A percentile compares a stretch with the other conserved stretches of the same genome.
Evolutionary conservation across 2,329 filamentous ascomycete species (phyloP).

Genomic region (Aureobasidium vineae): DNA sequence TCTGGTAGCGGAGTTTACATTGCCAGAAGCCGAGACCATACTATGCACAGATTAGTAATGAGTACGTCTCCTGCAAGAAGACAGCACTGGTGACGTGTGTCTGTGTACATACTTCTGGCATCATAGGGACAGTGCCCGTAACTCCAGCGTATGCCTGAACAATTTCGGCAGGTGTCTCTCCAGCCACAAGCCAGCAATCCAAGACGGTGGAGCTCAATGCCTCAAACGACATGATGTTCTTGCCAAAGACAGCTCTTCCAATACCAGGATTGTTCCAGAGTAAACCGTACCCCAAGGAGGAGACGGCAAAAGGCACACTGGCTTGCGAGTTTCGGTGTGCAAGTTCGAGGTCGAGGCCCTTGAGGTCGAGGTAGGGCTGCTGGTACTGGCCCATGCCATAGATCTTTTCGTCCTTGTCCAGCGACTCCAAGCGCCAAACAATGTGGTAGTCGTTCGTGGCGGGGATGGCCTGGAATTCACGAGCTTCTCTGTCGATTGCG

Average conservation of each 20-base stretch:
- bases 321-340: constrained; percentile 67
- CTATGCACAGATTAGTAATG: not conserved
- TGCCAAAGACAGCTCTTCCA: constrained; percentile 60
- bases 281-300: constrained; percentile 60
- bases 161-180: constrained; percentile 56
- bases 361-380: constrained; percentile 61
- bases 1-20: constrained; percentile 65
- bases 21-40: constrained; percentile 65
- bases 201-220: constrained; percentile 57
- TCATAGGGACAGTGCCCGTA: constrained; percentile 62
- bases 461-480: constrained; percentile 56
- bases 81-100: not conserved
- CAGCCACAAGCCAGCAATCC: constrained; percentile 65
- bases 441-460: constrained; percentile 55
- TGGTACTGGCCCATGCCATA: constrained; percentile 70
- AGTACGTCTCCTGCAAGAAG: not conserved
- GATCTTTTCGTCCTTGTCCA: constrained; percentile 57
- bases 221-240: constrained; percentile 62
- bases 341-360: constrained; percentile 61
- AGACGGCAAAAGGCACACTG: constrained; percentile 61
- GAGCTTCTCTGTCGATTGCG: constrained; percentile 56
- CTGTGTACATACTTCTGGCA: constrained; percentile 50
- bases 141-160: constrained; percentile 56
- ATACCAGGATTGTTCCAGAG: constrained; percentile 66
- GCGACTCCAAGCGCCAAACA: constrained; percentile 58